Conservation (phyloP, 352 stramenopile genomes). For the Phytophthora brassicae region DNA sequence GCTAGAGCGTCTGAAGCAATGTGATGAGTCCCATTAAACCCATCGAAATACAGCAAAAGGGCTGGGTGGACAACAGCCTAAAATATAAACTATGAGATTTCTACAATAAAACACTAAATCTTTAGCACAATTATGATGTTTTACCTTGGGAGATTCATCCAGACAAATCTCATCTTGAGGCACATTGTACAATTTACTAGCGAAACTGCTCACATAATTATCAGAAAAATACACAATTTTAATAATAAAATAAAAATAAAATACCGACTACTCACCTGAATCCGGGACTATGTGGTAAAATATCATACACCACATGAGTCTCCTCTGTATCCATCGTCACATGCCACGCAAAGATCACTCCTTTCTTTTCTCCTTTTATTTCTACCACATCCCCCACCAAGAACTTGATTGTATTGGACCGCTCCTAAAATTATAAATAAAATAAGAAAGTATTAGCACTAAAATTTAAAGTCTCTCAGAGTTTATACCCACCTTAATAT, state of each 20-base stretch:
- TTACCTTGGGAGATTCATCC: slow-evolving; percentile 46
- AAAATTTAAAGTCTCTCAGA: slow-evolving; percentile 5
- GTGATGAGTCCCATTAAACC: slow-evolving; percentile 61
- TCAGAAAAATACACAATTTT: not conserved
- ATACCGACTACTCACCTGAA: slow-evolving; percentile 33
- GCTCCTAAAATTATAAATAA: slow-evolving; percentile 32
- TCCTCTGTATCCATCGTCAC: slow-evolving; percentile 28
- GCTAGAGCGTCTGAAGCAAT: slow-evolving; percentile 65
- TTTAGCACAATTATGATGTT: too few relatives aligned
- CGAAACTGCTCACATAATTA: slow-evolving; percentile 35
- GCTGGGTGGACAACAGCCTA: slow-evolving; percentile 64
- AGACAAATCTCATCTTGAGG: slow-evolving; percentile 56
- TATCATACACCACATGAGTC: slow-evolving; percentile 77
- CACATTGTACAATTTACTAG: slow-evolving; percentile 55
- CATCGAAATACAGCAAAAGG: slow-evolving; percentile 79
- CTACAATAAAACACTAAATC: not conserved
- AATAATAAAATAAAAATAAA: too few relatives aligned
- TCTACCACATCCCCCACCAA: slow-evolving; percentile 71
- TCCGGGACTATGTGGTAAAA: slow-evolving; percentile 60
- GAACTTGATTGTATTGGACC: slow-evolving; percentile 53
- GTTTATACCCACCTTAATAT: slow-evolving; percentile 42
- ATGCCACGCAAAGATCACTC: slow-evolving; percentile 69
- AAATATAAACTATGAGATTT: not conserved
- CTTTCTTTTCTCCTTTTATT: slow-evolving; percentile 49
- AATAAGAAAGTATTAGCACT: not conserved